Base-by-base conservation (phyloP, 176 grass and related monocot species). In the bread wheat (Triticum aestivum) region DNA sequence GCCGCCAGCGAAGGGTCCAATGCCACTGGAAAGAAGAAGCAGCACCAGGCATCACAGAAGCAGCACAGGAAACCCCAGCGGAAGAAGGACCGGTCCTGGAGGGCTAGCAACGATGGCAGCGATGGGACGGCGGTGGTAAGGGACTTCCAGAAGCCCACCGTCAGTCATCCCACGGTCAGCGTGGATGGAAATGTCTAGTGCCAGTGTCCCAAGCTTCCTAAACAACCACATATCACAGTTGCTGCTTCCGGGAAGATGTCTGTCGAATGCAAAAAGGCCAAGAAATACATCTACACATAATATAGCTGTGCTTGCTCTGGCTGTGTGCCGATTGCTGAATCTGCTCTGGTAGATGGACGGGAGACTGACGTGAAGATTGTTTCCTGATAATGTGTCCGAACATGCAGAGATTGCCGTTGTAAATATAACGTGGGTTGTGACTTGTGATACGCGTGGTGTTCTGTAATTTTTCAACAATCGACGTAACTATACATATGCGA, bases 11-110 rank as follows among this genome's bases (percentile, higher is more conserved):
- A 70, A 76, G 87, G 79, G 12, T 69, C 83, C 4, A 73, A 85
- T 62, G 42, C 27, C 6, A 20, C 61, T 20, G 79, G 79, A 21
- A 92, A 90, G 44, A 86, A 91, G 74, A 77, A 84, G 72, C 68
- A 82, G 71, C 72, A 88, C 69, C 70, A 83, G 47, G 64, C 52
- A 2, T 77, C 90, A 5, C 58, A 89, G 27, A 95, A 91, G 71
- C 88, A 89, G 2, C 93, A 87, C 37, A 91, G 84, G 90, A 95
- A 92, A 13, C 88, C 90, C 65, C 93, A 95, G 80, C 73, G 86
- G 71, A 95, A 94, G 85, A 92, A 92, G 89, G 93, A 95, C 72
- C 83, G 90, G n/a, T 75, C 93, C 29, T 95, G 93, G 90, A 95
- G 90, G 80, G 90, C 92, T 0, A 73, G 90, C 52, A 87, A 89